phyloP scores from a whole-genome alignment of 2,329 filamentous ascomycete genomes.

The Sporothrix inflata region DNA sequence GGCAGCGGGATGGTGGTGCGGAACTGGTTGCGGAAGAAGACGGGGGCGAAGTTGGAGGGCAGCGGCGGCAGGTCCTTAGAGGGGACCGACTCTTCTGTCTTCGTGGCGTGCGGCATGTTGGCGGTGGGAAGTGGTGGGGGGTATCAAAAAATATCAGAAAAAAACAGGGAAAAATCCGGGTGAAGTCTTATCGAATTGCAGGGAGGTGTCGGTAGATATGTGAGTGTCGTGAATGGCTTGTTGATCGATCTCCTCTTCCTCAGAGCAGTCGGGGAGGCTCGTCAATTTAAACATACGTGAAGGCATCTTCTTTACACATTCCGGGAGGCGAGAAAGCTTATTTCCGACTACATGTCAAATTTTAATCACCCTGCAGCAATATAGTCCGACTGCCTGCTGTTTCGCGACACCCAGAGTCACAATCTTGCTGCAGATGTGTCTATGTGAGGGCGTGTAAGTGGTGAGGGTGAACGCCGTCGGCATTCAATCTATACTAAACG shows the following conservation, averaged over 20 bases:
- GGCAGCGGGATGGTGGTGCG: constrained; percentile 28
- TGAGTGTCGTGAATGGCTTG: neutral
- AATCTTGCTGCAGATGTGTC: neutral
- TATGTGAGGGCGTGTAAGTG: constrained; percentile 6
- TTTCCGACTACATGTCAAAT: neutral
- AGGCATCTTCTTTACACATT: neutral
- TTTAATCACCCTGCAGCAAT: neutral
- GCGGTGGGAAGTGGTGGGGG: too few relatives aligned
- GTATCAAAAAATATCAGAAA: neutral
- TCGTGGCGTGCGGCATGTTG: constrained; percentile 16
- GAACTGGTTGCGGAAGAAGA: constrained; percentile 32
- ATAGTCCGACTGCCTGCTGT: neutral
- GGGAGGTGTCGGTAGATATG: neutral
- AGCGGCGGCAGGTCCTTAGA: constrained; percentile 28
- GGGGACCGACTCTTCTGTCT: neutral
- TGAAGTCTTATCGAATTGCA: neutral
- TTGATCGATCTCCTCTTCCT: too few relatives aligned
- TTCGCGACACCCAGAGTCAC: neutral
- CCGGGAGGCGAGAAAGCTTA: neutral
- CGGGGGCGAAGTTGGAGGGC: constrained; percentile 10
- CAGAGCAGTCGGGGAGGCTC: neutral
- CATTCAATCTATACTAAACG: neutral
- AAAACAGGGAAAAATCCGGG: neutral
- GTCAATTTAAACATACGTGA: neutral
- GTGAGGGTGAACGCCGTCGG: constrained; percentile 20